These are phyloP conservation scores for Didymosphaeria variabile DNA, from an alignment of 2,329 filamentous ascomycete genomes.

Conservation along the genomic window DNA sequence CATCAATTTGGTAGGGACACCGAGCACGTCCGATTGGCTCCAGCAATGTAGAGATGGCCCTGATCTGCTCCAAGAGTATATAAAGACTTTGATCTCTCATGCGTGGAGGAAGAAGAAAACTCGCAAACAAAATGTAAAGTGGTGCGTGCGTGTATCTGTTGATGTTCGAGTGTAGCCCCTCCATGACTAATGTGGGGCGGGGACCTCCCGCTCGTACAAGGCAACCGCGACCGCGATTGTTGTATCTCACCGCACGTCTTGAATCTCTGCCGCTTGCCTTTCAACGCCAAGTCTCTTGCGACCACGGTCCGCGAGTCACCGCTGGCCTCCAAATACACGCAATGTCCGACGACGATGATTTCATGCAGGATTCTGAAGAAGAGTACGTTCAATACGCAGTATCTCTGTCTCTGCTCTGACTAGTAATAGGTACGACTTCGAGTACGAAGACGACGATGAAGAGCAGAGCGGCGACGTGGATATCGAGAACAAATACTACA, in stretches of 20 bases:
- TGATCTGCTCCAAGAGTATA: too few relatives aligned
- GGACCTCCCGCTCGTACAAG: conserved; percentile 4
- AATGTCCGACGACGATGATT: conserved; percentile 87
- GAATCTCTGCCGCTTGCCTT: neutral
- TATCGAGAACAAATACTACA: conserved; percentile 99
- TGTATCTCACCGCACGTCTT: conserved; percentile 9
- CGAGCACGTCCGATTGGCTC: too few relatives aligned
- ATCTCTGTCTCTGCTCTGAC: conserved; percentile 28
- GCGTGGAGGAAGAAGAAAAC: neutral
- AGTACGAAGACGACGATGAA: conserved; percentile 94
- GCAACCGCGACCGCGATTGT: conserved; percentile 11
- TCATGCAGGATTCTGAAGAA: conserved; percentile 92
- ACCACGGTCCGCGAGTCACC: neutral
- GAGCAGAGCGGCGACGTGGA: conserved; percentile 89
- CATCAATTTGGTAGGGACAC: too few relatives aligned
- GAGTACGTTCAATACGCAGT: conserved; percentile 63
- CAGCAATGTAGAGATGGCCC: too few relatives aligned
- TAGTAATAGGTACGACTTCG: conserved; percentile 82
- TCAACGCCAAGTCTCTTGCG: neutral
- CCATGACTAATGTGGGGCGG: conserved; percentile 10
- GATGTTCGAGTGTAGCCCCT: neutral
- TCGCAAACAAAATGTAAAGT: neutral
- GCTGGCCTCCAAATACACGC: conserved; percentile 13
- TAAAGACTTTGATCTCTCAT: too few relatives aligned
- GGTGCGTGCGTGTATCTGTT: neutral